phyloP scores from a whole-genome alignment of 2,329 filamentous ascomycete genomes.

The Aspergillus bombycis region DNA sequence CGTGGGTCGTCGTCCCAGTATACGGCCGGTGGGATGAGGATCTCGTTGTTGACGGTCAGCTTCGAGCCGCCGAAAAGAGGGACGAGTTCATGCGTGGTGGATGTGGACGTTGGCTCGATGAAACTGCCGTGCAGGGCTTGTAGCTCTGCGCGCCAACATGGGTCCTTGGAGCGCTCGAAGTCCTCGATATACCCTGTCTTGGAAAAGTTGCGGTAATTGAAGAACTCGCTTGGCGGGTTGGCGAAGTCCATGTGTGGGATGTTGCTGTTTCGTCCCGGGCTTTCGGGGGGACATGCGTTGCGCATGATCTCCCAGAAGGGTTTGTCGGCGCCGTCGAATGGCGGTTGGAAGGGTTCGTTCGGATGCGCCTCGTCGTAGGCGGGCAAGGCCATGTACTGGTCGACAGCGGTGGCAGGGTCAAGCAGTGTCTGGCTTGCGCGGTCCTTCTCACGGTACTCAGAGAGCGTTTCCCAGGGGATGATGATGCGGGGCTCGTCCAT shows the following conservation, averaged over 20 bases:
- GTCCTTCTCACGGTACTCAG: conserved; percentile 41
- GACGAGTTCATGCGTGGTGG: conserved; percentile 48
- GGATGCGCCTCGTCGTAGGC: not conserved
- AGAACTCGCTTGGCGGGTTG: conserved; percentile 23
- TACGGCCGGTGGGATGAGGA: conserved; percentile 54
- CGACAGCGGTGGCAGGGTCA: not conserved
- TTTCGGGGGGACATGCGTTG: conserved; percentile 39
- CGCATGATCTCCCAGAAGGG: conserved; percentile 48
- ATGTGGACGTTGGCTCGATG: conserved; percentile 51
- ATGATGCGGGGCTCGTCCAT: conserved; percentile 55
- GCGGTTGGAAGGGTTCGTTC: conserved; percentile 18
- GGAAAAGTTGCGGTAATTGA: conserved; percentile 38
- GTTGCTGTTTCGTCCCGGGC: conserved; percentile 20
- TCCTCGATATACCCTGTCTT: conserved; percentile 52
- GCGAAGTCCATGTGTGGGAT: conserved; percentile 41
- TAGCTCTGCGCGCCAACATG: conserved; percentile 50
- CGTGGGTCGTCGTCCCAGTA: conserved; percentile 51
- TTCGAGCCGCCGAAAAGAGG: conserved; percentile 57
- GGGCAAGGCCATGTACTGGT: conserved; percentile 18
- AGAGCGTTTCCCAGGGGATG: conserved; percentile 51
- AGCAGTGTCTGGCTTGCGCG: conserved; percentile 17
- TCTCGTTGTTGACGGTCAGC: conserved; percentile 55
- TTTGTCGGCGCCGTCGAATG: conserved; percentile 19
- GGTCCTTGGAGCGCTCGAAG: conserved; percentile 49
- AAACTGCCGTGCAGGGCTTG: conserved; percentile 53